Conservation (phyloP, 176 grass and related monocot genomes). For the Zoysia pacifica region DNA sequence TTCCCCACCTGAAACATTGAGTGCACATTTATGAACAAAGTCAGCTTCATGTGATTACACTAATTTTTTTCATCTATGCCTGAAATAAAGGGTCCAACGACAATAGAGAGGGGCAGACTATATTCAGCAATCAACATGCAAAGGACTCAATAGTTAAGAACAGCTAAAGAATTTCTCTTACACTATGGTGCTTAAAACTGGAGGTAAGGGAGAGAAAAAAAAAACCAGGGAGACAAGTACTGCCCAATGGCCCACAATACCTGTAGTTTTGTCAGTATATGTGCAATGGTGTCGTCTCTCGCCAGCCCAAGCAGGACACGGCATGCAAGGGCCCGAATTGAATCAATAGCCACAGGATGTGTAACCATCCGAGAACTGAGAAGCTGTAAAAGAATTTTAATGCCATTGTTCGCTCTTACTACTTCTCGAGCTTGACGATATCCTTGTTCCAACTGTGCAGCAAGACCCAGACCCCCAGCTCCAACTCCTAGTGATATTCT, state of each 20-base stretch:
- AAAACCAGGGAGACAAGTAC: background rate
- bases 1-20: conserved; percentile 82
- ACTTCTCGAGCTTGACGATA: conserved; percentile 95
- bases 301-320: conserved; percentile 92
- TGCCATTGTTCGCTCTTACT: conserved; percentile 94
- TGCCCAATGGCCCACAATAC: conserved; percentile 36
- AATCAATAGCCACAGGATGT: conserved; percentile 78
- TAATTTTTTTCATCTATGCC: background rate
- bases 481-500: conserved; percentile 92
- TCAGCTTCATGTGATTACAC: conserved; percentile 20
- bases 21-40: conserved; percentile 10
- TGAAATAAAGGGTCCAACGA: conserved; percentile 16
- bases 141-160: background rate
- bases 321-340: conserved; percentile 91
- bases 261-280: conserved; percentile 97
- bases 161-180: background rate
- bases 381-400: conserved; percentile 96
- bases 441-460: conserved; percentile 95
- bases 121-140: background rate
- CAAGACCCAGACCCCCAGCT: conserved; percentile 87
- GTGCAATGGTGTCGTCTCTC: conserved; percentile 93
- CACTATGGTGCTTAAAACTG: background rate
- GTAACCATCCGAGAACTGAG: conserved; percentile 87
- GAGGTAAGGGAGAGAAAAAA: background rate
- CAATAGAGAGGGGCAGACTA: background rate